Base-by-base conservation (phyloP, 768 basidiomycete genomes). In the Antrodiella citrinella region DNA sequence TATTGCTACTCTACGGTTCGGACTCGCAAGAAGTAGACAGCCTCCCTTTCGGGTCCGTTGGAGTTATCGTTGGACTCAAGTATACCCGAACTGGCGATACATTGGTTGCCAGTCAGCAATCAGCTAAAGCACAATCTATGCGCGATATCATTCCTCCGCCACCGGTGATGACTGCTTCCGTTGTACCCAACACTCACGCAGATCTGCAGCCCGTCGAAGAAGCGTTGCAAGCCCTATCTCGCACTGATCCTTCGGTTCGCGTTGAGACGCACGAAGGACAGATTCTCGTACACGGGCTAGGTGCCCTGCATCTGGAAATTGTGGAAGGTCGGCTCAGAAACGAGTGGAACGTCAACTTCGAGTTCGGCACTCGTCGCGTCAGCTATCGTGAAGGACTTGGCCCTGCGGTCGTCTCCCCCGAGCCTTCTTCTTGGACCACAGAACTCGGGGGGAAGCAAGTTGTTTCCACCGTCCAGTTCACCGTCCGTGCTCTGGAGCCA, bases 191-290 rank as follows among this genome's bases (percentile, higher is more conserved):
- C 38, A 85, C 88, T 20, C 81, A 88, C 60, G 76, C 85, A 7
- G 91, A 93, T 62, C 68, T 89, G 9, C 76, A 79, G 50, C 81
- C 84, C 18, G 86, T 92, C 1, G 82, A 89, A 66, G 75, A 81
- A 44, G 91, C 91, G 7, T 69, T 93, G 18, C 70, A 75, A 22
- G 70, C 85, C 1, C 69, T 93, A 22, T 71, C 79, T 15, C 83
- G 91, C n/a, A 92, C 91, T 1, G 91, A 93, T 60, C 91, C 91
- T n/a, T 91, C 89, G 0, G 78, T 91, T 23, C 82, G 91, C 18
- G 72, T 82, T 24, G 91, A 91, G 48, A 69, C 71, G 2, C 82
- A 87, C 49, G 91, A 93, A 55, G 91, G 89, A 1, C 91, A 93
- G 58, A 70, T 90, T 26, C 74, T 93, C 24, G 74, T 90, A 1